A percentile compares a stretch with the other conserved stretches of the same genome.
Evolutionary conservation across 208 protist genomes (phyloP).

Genomic region (Trypanosoma boissoni): DNA sequence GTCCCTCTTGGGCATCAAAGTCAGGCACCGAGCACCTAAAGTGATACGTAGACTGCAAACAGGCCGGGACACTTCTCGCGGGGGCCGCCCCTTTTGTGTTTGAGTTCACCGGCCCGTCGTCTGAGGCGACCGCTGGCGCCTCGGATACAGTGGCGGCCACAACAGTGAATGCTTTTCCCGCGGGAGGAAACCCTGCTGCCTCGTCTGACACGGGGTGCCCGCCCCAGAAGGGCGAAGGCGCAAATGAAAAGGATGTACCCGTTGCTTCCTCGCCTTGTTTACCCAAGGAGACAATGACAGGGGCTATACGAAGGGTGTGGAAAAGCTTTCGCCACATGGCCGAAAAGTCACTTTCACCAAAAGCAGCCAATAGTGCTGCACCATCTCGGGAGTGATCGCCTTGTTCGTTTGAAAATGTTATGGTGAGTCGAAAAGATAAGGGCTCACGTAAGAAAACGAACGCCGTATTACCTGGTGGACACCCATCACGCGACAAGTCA

Average conservation of each 20-base stretch:
- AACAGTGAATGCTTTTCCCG: neutral
- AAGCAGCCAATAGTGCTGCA: conserved; percentile 30
- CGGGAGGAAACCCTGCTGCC: neutral
- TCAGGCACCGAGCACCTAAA: conserved; percentile 33
- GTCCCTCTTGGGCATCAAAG: conserved; percentile 4
- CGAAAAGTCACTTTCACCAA: conserved; percentile 42
- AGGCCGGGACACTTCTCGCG: conserved; percentile 7
- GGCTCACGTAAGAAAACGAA: conserved; percentile 40
- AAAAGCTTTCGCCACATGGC: conserved; percentile 46
- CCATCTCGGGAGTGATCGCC: conserved; percentile 21
- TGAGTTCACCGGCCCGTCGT: neutral
- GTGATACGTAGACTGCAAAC: conserved; percentile 27
- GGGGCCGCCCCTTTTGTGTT: neutral
- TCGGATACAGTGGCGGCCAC: neutral
- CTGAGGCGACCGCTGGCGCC: too few species aligned
- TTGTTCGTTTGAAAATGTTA: conserved; percentile 34
- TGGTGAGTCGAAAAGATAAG: conserved; percentile 38
- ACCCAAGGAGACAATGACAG: conserved; percentile 24
- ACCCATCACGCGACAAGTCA: neutral
- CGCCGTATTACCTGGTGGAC: neutral
- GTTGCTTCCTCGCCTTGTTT: neutral
- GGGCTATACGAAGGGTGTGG: conserved; percentile 34
- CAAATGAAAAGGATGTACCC: conserved; percentile 27
- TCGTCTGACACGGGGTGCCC: neutral
- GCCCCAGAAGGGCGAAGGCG: conserved; percentile 33